Percentiles rank a stretch among this genome's conserved stretches.
Evolutionary conservation across 768 basidiomycete genomes (phyloP).

Genomic region (Russula emetica): DNA sequence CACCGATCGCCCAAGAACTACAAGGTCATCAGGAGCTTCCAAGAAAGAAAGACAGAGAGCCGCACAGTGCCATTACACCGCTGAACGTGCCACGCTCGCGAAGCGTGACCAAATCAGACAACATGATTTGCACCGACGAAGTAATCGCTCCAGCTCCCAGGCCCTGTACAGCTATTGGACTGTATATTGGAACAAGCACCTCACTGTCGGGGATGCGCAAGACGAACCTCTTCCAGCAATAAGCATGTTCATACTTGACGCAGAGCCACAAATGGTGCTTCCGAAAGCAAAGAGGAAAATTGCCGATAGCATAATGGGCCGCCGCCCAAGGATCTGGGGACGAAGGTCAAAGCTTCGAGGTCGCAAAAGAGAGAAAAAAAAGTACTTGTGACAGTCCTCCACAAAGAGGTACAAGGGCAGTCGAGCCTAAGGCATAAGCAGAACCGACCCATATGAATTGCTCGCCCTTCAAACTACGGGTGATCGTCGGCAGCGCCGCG

Average conservation of each 20-base stretch:
- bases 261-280: slow-evolving; percentile 36
- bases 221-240: slow-evolving; percentile 34
- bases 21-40: not conserved
- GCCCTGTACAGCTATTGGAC: slow-evolving; percentile 30
- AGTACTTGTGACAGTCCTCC: slow-evolving; percentile 29
- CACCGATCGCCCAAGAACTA: slow-evolving; percentile 33
- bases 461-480: slow-evolving; percentile 30
- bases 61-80: slow-evolving; percentile 34
- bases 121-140: slow-evolving; percentile 33
- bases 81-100: slow-evolving; percentile 35
- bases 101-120: slow-evolving; percentile 37
- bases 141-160: slow-evolving; percentile 33
- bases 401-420: slow-evolving; percentile 32
- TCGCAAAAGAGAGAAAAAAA: not conserved
- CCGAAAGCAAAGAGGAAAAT: slow-evolving; percentile 33
- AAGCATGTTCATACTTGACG: slow-evolving; percentile 34
- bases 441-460: slow-evolving; percentile 31
- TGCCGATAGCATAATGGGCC: slow-evolving; percentile 31
- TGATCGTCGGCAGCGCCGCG: slow-evolving; percentile 35
- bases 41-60: not conserved
- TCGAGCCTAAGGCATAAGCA: slow-evolving; percentile 30
- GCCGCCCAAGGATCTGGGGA: slow-evolving; percentile 33
- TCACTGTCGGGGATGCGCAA: not conserved
- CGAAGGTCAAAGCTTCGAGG: not conserved
- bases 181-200: not conserved